Conservation (phyloP, 2,329 filamentous ascomycete species). For the Cercospora beticola region DNA sequence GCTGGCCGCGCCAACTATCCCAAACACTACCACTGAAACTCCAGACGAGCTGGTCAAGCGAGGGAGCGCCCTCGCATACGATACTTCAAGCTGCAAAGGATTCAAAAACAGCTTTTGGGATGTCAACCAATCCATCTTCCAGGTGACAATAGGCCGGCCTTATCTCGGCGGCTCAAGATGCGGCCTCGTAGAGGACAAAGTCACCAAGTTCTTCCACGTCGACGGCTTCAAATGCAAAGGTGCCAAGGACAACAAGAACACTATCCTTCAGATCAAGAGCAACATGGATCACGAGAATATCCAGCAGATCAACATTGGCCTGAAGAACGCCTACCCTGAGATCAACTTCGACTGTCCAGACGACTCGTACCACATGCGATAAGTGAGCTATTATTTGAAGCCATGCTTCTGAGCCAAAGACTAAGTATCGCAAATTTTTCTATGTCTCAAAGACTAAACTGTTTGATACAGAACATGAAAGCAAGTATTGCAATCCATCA, state of each 20-base stretch:
- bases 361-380: neutral
- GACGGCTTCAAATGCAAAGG: slow-evolving; percentile 19
- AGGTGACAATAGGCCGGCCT: slow-evolving; percentile 21
- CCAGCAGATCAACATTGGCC: slow-evolving; percentile 10
- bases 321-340: slow-evolving; percentile 20
- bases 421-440: neutral
- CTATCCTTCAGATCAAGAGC: slow-evolving; percentile 18
- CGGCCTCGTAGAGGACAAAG: slow-evolving; percentile 18
- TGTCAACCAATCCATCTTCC: slow-evolving; percentile 17
- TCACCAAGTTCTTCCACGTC: slow-evolving; percentile 9
- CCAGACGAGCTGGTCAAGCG: slow-evolving; percentile 4
- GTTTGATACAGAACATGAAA: neutral
- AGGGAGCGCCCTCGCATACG: neutral
- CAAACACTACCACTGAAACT: neutral
- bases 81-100: slow-evolving; percentile 17
- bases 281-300: slow-evolving; percentile 17
- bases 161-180: slow-evolving; percentile 21
- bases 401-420: neutral
- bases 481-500: neutral
- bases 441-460: neutral
- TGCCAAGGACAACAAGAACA: slow-evolving; percentile 18
- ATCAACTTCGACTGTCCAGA: slow-evolving; percentile 18
- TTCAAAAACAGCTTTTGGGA: slow-evolving; percentile 18
- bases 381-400: neutral
- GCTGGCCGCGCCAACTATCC: slow-evolving; percentile 19